Evolutionary conservation across 2,329 filamentous ascomycete species (phyloP).

Genomic region (Phialophora tarda): DNA sequence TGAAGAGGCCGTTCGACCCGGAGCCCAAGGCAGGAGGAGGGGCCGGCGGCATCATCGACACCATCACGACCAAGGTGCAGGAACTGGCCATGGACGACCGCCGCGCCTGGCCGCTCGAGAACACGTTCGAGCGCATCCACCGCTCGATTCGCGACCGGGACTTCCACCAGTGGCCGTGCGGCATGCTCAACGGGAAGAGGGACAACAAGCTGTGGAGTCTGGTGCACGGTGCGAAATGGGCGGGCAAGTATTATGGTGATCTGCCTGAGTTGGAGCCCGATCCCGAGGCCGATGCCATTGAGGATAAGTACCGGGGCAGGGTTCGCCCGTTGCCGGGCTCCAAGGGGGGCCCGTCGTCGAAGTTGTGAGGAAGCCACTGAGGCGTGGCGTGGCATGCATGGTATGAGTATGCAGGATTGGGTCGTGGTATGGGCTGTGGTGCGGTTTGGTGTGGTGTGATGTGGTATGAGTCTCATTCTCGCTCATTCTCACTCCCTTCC

Average conservation of each 20-base stretch:
- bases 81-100: slow-evolving; percentile 19
- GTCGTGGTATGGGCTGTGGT: too few relatives aligned
- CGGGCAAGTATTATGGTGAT: slow-evolving; percentile 1
- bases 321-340: slow-evolving; percentile 22
- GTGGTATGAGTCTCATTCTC: too few relatives aligned
- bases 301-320: slow-evolving; percentile 28
- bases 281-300: slow-evolving; percentile 24
- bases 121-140: slow-evolving; percentile 26
- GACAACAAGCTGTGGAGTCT: not conserved
- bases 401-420: too few relatives aligned
- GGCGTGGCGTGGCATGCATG: too few relatives aligned
- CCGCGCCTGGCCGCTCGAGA: slow-evolving; percentile 21
- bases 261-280: slow-evolving; percentile 24
- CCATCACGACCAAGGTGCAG: not conserved
- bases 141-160: slow-evolving; percentile 28
- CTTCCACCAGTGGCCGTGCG: slow-evolving; percentile 20
- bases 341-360: slow-evolving; percentile 23
- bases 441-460: too few relatives aligned
- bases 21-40: slow-evolving; percentile 11
- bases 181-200: slow-evolving; percentile 16
- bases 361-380: too few relatives aligned
- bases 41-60: not conserved
- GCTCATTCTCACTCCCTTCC: too few relatives aligned
- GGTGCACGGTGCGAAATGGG: not conserved
- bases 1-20: slow-evolving; percentile 3